Evolutionary conservation across 192 early-diverging fungal species (phyloP), one percentile per base, ranked within the genome.

Genomic region (Podochytrium sp.): DNA sequence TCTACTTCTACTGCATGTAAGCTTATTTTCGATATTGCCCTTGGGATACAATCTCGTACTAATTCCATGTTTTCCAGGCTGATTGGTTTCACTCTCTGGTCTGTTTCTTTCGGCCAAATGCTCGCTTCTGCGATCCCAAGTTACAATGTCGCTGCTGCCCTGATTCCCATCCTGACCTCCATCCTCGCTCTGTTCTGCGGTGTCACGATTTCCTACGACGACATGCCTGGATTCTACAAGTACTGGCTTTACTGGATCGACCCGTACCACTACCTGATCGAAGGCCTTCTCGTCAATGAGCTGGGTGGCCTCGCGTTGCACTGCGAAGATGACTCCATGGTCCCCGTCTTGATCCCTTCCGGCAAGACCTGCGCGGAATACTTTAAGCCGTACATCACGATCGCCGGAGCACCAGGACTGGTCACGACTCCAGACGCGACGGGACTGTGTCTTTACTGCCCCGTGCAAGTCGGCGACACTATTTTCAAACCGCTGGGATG

Each of bases 171-270:
- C 39, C 81, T 88, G 59, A 84, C 91, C 2, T 85, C 87, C 1
- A 79, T 90, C 66, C 81, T 91, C 43, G 85, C 87, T 71, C 75
- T 94, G 57, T 94, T 92, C 80, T 83, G 84, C 55, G 91, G 91
- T 76, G 81, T 92, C 51, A 90, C 91, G 75, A 88, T 88, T 65
- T 78, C 87, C 2, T 80, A 66, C 41, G 39, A 58, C 40, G 33
- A 2, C 7, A 69, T 68, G 56, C 65, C 55, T n/a, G 34, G 53
- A n/a, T 67, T 52, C 67, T 69, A 49, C 55, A 42, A 49, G 41
- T 14, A 25, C 39, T 73, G 76, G 65, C 58, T 60, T 18, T 71
- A 67, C 55, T 74, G 52, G 58, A 47, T 47, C 30, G 63, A 74
- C 40, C 72, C 72, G 32, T 74, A 74, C 49, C 72, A 74, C 38